Percentiles rank a stretch among this genome's conserved stretches.
Evolutionary conservation across 2,329 filamentous ascomycete species (phyloP).

Genomic region (Ophiostoma piceae): DNA sequence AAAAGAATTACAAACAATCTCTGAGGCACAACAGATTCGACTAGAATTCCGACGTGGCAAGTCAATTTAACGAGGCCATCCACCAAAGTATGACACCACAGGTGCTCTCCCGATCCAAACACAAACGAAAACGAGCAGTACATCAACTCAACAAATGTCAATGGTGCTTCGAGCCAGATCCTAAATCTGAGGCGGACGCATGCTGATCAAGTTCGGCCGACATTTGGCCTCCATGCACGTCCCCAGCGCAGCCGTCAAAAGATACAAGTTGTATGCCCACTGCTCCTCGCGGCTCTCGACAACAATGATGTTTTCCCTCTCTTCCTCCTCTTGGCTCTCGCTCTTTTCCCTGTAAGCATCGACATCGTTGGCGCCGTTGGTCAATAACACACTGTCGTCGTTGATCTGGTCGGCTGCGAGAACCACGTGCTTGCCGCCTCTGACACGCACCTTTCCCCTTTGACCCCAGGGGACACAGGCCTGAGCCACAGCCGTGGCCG

Average conservation of each 20-base stretch:
- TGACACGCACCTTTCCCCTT: not conserved
- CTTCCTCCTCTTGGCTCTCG: not conserved
- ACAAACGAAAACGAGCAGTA: not conserved
- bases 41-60: not conserved
- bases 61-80: not conserved
- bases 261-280: not conserved
- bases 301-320: not conserved
- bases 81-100: too few relatives aligned
- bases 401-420: not conserved
- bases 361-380: not conserved
- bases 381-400: not conserved
- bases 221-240: not conserved
- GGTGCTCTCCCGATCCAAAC: too few relatives aligned
- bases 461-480: not conserved
- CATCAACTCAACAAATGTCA: not conserved
- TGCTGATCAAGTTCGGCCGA: not conserved
- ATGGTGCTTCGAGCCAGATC: not conserved
- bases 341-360: not conserved
- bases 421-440: not conserved
- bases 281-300: not conserved
- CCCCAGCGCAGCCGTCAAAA: not conserved
- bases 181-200: constrained; percentile 1
- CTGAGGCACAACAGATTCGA: not conserved
- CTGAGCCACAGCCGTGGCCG: not conserved
- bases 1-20: too few relatives aligned